Conservation (phyloP, 2,329 filamentous ascomycete genomes). For the Trichoderma endophyticum region DNA sequence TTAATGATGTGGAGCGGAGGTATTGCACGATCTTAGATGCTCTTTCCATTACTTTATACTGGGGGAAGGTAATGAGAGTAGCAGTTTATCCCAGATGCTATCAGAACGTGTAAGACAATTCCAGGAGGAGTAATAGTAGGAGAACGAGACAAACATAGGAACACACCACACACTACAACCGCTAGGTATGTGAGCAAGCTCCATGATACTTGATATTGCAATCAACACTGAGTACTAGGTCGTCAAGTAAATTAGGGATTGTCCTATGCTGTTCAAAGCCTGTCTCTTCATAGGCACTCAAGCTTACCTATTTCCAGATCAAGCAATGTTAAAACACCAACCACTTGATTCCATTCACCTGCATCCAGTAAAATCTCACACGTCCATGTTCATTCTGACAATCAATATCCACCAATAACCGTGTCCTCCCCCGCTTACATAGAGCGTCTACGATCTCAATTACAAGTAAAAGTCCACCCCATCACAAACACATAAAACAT, state of each 20-base stretch:
- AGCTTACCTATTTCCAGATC: not conserved
- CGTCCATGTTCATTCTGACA: not conserved
- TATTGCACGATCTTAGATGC: not conserved
- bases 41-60: not conserved
- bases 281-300: not conserved
- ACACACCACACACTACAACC: not conserved
- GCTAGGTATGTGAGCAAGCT: not conserved
- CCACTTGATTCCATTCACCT: not conserved
- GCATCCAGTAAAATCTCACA: not conserved
- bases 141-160: not conserved
- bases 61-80: not conserved
- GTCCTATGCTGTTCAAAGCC: not conserved
- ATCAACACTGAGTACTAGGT: not conserved
- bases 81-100: not conserved
- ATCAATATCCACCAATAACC: not conserved
- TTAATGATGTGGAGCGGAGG: not conserved
- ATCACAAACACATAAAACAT: not conserved
- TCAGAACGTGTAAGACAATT: not conserved
- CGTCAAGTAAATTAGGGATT: not conserved
- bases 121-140: not conserved
- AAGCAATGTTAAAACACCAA: not conserved
- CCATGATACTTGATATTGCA: not conserved
- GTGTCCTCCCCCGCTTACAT: no score
- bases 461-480: not conserved
- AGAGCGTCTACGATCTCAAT: no score